A percentile compares a stretch with the other conserved stretches of the same genome.
phyloP scores from a whole-genome alignment of 2,329 filamentous ascomycete genomes.

The Aureobasidium namibiae region DNA sequence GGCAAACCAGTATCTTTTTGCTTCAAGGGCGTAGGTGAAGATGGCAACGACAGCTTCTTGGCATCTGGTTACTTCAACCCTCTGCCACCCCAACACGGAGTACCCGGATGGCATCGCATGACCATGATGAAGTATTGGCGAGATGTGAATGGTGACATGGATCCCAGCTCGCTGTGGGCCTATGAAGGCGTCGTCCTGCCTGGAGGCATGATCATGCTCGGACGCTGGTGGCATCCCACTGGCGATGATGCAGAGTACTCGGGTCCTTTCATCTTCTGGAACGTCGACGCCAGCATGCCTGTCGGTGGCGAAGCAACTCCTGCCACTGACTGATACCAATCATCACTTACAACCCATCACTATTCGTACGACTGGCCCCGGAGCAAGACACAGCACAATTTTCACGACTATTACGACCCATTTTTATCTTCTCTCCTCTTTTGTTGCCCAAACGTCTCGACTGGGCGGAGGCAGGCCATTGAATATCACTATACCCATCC shows the following conservation, averaged over 20 bases:
- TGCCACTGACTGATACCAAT: not conserved
- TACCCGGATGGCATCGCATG: conserved; percentile 47
- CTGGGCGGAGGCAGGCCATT: too few relatives aligned
- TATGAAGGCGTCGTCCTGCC: conserved; percentile 43
- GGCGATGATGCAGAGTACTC: conserved; percentile 24
- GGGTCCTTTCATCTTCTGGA: conserved; percentile 38
- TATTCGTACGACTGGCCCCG: not conserved
- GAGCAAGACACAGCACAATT: not conserved
- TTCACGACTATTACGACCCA: not conserved
- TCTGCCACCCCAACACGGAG: conserved; percentile 39
- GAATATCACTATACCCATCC: too few relatives aligned
- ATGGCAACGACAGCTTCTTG: conserved; percentile 26
- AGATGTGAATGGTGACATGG: conserved; percentile 15
- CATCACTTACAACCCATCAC: not conserved
- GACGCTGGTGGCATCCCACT: conserved; percentile 38
- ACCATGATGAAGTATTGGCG: conserved; percentile 47
- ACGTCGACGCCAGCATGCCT: conserved; percentile 21
- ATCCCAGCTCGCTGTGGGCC: conserved; percentile 35
- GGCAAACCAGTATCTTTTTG: conserved; percentile 21
- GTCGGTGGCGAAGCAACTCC: not conserved
- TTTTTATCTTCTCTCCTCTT: not conserved
- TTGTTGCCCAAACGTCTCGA: not conserved
- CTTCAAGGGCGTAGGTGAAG: conserved; percentile 32
- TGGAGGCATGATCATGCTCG: conserved; percentile 39
- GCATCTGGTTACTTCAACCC: conserved; percentile 42